Base-by-base conservation (phyloP, 2,329 filamentous ascomycete species). In the Colletotrichum higginsianum region DNA sequence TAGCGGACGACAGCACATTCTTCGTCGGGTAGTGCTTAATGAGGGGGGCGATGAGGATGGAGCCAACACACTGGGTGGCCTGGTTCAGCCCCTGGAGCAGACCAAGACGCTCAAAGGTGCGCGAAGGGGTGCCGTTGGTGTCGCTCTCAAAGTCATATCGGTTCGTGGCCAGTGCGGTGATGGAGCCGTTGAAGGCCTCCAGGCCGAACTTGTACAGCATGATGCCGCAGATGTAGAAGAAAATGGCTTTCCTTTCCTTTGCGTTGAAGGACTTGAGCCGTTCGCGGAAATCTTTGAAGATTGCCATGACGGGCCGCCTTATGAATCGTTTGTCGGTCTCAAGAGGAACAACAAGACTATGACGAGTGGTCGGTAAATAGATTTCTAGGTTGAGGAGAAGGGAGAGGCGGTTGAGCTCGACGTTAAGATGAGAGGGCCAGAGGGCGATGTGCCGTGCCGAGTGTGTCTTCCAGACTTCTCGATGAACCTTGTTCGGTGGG, bases 181-280 rank as follows among this genome's bases (percentile, higher is more conserved):
- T 82, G 42, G 85, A 86, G 1, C 85, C 85, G 75, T 85, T 86
- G 78, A 87, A 87, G 12, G 84, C 84, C 75, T 86, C 85, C 15
- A 86, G 80, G 35, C 84, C 85, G 68, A 87, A 86, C 74, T 87
- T 87, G 79, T 87, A 87, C 53, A 86, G 77, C 84, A 87, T 87
- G 68, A 87, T 86, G 7, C 85, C 86, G 9, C 78, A 73, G 60
- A 86, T 85, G 76, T 87, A 87, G 65, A 85, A 79, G 57, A 79
- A 77, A 58, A 86, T 82, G 69, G 85, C 85, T 61, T 83, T 82
- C 66, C 83, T 84, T 75, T 88, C 85, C 40, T 72, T 69, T 15
- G 76, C 75, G 6, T 75, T 74, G 73, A 79, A 79, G 16, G 73
- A 70, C 67, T 62, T 60, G 46, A 74, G 53, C 30, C 62, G 47